Evolutionary conservation across 2,329 filamentous ascomycete genomes (phyloP).

Genomic region (Exophiala sp.): DNA sequence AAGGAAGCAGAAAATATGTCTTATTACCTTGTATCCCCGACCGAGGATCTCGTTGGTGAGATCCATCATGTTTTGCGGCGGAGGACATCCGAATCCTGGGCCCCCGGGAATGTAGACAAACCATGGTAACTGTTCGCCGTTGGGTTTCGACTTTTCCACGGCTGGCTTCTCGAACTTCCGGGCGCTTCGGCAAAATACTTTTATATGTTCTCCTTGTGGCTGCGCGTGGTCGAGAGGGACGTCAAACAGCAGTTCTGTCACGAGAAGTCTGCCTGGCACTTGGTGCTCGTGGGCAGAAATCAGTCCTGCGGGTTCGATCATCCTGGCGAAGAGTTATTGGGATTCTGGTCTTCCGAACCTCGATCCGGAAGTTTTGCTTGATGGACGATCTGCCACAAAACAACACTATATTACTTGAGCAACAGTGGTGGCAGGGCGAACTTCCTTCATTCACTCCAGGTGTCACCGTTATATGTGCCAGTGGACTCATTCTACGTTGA

Average conservation of each 20-base stretch:
- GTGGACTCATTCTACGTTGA: too few relatives aligned
- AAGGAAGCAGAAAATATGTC: too few relatives aligned
- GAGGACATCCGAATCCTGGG: conserved; percentile 68
- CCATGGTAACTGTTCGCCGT: conserved; percentile 49
- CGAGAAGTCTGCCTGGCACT: conserved; percentile 57
- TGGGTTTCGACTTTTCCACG: conserved; percentile 32
- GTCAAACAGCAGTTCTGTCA: conserved; percentile 80
- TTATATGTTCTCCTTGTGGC: conserved; percentile 56
- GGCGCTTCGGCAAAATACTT: conserved; percentile 71
- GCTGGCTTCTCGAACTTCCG: conserved; percentile 60
- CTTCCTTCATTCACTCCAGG: too few relatives aligned
- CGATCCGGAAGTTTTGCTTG: too few relatives aligned
- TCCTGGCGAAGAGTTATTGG: neutral
- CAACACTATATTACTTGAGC: too few relatives aligned
- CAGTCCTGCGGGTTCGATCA: conserved; percentile 6
- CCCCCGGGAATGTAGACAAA: conserved; percentile 76
- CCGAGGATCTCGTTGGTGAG: conserved; percentile 66
- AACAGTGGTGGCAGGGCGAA: too few relatives aligned
- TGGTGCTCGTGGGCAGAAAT: conserved; percentile 2
- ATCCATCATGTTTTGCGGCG: conserved; percentile 62
- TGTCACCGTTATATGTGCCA: too few relatives aligned
- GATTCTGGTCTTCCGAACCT: too few relatives aligned
- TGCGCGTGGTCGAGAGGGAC: conserved; percentile 74
- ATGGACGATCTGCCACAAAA: too few relatives aligned
- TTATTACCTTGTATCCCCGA: conserved; percentile 71